A percentile compares a stretch with the other conserved stretches of the same genome.
Evolutionary conservation across 495 filamentous ascomycete genomes (phyloP).

Genomic region (Sporormia fimetaria): DNA sequence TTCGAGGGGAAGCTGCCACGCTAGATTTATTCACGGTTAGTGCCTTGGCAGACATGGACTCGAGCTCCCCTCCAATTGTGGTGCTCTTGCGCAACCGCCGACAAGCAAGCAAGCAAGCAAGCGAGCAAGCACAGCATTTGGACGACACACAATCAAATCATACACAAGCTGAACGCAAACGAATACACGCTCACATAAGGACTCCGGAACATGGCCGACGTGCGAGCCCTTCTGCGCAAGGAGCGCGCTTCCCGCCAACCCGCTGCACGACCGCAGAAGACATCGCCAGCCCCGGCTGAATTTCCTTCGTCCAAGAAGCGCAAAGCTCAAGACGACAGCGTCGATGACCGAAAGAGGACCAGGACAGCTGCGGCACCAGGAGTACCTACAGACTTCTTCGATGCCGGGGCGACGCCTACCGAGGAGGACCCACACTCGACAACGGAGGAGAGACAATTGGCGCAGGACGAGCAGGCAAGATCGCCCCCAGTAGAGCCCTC

Average conservation of each 20-base stretch:
- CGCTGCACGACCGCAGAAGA: conserved; percentile 49
- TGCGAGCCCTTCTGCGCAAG: conserved; percentile 68
- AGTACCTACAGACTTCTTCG: conserved; percentile 21
- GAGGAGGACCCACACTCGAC: not conserved
- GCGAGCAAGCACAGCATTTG: too few relatives aligned
- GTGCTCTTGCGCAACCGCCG: too few relatives aligned
- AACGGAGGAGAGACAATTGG: not conserved
- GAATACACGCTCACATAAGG: not conserved
- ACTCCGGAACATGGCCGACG: conserved; percentile 56
- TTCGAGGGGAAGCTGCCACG: conserved; percentile 1
- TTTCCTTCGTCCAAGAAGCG: conserved; percentile 45
- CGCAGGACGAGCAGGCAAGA: not conserved
- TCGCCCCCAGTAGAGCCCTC: not conserved
- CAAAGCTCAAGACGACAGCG: conserved; percentile 41
- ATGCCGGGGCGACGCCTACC: conserved; percentile 2
- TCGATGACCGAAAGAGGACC: conserved; percentile 36
- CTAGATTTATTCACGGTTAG: not conserved
- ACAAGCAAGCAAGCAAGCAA: too few relatives aligned
- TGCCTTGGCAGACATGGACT: conserved; percentile 1
- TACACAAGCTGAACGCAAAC: not conserved
- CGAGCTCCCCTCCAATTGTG: not conserved
- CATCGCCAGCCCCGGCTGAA: conserved; percentile 39
- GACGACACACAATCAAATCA: not conserved
- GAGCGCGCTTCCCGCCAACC: conserved; percentile 56
- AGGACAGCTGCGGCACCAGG: conserved; percentile 10